Conservation (phyloP, 1,139 yeast species). For the Petasospora rhodanensis region DNA sequence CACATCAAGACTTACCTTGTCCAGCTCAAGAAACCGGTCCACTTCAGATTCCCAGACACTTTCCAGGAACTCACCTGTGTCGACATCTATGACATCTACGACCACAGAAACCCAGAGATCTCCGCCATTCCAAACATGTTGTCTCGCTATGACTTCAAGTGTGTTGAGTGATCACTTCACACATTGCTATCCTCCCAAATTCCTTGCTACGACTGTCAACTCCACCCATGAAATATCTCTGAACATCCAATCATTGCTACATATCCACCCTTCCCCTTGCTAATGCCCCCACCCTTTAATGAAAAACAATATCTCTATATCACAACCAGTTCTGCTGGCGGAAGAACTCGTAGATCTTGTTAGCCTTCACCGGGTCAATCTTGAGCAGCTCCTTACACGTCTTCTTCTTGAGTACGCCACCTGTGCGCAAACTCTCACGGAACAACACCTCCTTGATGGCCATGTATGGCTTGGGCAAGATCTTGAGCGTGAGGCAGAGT, state of each 20-base stretch:
- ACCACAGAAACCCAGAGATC: constrained; percentile 25
- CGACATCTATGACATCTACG: constrained; percentile 34
- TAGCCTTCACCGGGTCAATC: constrained; percentile 82
- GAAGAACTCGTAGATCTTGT: constrained; percentile 86
- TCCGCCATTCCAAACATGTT: constrained; percentile 22
- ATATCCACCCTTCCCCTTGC: no score
- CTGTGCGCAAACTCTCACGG: constrained; percentile 80
- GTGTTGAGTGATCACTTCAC: no score
- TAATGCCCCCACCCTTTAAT: no score
- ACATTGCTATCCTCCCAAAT: no score
- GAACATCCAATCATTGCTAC: no score
- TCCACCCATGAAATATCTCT: no score
- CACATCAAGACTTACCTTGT: constrained; percentile 32
- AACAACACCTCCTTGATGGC: constrained; percentile 91
- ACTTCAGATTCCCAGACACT: constrained; percentile 1
- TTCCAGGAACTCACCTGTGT: constrained; percentile 29
- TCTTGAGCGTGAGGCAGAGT: constrained; percentile 76
- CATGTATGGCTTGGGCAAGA: constrained; percentile 88
- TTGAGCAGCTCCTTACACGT: constrained; percentile 79
- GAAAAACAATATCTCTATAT: no score
- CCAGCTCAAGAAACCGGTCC: constrained; percentile 16
- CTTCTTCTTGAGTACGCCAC: constrained; percentile 78
- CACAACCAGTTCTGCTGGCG: constrained; percentile 82
- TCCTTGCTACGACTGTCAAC: no score
- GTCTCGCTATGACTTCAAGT: constrained; percentile 27